Percentiles rank a stretch among this genome's conserved stretches.
Evolutionary conservation across 768 basidiomycete genomes (phyloP).

Genomic region (Pilatotrama ljubarskyi): DNA sequence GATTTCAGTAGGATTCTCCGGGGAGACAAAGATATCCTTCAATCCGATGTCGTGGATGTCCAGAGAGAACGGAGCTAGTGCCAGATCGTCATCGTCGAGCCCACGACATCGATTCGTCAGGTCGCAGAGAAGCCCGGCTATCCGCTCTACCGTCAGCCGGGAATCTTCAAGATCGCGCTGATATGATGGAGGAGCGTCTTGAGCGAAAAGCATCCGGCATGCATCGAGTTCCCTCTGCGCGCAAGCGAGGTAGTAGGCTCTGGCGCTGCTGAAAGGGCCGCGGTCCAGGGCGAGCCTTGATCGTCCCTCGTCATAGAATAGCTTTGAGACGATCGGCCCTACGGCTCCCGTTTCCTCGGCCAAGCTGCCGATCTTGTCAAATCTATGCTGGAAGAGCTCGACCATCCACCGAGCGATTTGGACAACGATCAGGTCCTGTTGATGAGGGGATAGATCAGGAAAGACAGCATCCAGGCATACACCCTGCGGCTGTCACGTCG

Average conservation of each 20-base stretch:
- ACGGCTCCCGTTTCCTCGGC: constrained; percentile 5
- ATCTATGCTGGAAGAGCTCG: constrained; percentile 29
- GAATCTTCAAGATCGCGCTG: constrained; percentile 32
- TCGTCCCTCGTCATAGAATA: constrained; percentile 34
- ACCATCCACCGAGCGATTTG: constrained; percentile 34
- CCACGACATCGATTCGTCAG: constrained; percentile 32
- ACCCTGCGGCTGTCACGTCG: constrained; percentile 27
- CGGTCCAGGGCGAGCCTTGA: constrained; percentile 33
- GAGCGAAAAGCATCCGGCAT: constrained; percentile 32
- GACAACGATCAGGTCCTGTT: constrained; percentile 30
- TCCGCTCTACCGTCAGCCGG: constrained; percentile 33
- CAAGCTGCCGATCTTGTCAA: constrained; percentile 34
- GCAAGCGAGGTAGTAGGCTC: constrained; percentile 37
- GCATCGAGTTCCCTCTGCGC: constrained; percentile 38
- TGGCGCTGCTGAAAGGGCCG: constrained; percentile 32
- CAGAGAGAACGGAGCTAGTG: constrained; percentile 34
- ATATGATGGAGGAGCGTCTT: constrained; percentile 34
- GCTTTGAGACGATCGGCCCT: constrained; percentile 26
- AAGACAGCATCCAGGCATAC: constrained; percentile 30
- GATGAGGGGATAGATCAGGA: constrained; percentile 22
- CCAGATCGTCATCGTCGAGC: constrained; percentile 34
- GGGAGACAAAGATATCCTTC: constrained; percentile 33
- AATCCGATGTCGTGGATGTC: constrained; percentile 32
- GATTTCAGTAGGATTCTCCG: constrained; percentile 31
- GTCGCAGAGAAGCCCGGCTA: constrained; percentile 31